Base-by-base conservation (phyloP, 78 protist species). In the Chrysochromulina parva region DNA sequence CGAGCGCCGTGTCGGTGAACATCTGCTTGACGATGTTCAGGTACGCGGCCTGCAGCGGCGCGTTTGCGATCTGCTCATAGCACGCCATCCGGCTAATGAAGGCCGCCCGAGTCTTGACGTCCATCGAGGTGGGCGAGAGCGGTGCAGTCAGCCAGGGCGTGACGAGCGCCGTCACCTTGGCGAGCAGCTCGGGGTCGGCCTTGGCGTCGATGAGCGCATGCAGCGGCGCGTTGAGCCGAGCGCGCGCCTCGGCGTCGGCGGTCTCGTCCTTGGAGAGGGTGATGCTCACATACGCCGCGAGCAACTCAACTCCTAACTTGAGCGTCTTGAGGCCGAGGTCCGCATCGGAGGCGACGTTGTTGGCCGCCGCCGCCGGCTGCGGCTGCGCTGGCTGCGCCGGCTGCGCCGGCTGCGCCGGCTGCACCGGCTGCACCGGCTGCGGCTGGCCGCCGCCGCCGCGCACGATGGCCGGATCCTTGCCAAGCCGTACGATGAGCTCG, bases 71-170 rank as follows among this genome's bases (percentile, higher is more conserved):
- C 1, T 47, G n/a, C 74, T 93, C 96, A 2, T 93, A 82, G 14
- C 90, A 9, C 28, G 78, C 22, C 92, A 96, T 88, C 94, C 92
- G 93, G 24, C 78, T 50, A 5, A 94, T 24, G 47, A 93, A 88
- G 28, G 81, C 78, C 22, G 91, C 87, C 48, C 93, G 92, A 38
- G 94, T 96, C 73, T 93, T 93, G 62, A 74, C 74, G 88, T 67
- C 1, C 13, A 89, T 58, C 14, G 73, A 1, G 2, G 90, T 58
- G 50, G 38, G 65, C 57, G 80, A 0, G 38, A 62, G 26, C 71
- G 85, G 76, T 22, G 73, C 88, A 10, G 55, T 19, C 58, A 95
- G 80, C 92, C 95, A 90, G 26, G 38, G 17, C 10, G 87, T 55
- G 26, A 93, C 81, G 17, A 93, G 24, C 2, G n/a, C 20, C 11